These are phyloP conservation scores for Aphanoascus verrucosus DNA, from an alignment of 2,329 filamentous ascomycete species.

Conservation along the genomic window DNA sequence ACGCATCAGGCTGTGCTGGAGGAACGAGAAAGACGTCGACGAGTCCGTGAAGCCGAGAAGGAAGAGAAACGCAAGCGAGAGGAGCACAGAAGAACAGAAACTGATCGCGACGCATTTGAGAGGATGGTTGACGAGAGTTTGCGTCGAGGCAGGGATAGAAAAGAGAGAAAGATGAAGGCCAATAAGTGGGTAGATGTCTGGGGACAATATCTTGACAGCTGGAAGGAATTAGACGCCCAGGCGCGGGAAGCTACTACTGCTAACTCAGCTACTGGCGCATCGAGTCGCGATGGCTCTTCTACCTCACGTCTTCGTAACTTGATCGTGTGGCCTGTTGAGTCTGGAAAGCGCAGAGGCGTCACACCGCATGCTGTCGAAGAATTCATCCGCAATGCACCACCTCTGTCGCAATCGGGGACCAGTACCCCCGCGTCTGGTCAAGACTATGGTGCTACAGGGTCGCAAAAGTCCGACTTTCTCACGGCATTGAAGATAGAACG, in stretches of 20 bases:
- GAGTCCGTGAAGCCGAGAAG: slow-evolving; percentile 41
- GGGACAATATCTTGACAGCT: slow-evolving; percentile 53
- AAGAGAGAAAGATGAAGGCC: slow-evolving; percentile 35
- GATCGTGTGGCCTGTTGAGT: slow-evolving; percentile 64
- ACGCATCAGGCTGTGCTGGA: slow-evolving; percentile 74
- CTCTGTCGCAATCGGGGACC: neutral
- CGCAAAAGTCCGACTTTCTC: slow-evolving; percentile 27
- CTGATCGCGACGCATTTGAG: slow-evolving; percentile 39
- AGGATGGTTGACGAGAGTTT: slow-evolving; percentile 60
- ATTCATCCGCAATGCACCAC: slow-evolving; percentile 55
- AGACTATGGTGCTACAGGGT: slow-evolving; percentile 11
- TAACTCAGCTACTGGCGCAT: slow-evolving; percentile 3
- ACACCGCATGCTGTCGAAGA: slow-evolving; percentile 50
- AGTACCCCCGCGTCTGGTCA: neutral
- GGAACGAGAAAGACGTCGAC: slow-evolving; percentile 55
- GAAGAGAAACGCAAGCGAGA: slow-evolving; percentile 28
- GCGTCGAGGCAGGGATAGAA: slow-evolving; percentile 54
- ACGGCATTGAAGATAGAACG: slow-evolving; percentile 67
- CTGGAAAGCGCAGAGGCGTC: slow-evolving; percentile 48
- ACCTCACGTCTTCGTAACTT: slow-evolving; percentile 29
- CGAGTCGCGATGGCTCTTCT: slow-evolving; percentile 8
- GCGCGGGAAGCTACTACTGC: slow-evolving; percentile 11
- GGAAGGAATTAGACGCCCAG: slow-evolving; percentile 43
- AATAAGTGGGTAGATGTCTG: slow-evolving; percentile 48
- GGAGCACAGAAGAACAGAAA: slow-evolving; percentile 19